phyloP scores from a whole-genome alignment of 768 basidiomycete genomes.

The Amanita thiersii region DNA sequence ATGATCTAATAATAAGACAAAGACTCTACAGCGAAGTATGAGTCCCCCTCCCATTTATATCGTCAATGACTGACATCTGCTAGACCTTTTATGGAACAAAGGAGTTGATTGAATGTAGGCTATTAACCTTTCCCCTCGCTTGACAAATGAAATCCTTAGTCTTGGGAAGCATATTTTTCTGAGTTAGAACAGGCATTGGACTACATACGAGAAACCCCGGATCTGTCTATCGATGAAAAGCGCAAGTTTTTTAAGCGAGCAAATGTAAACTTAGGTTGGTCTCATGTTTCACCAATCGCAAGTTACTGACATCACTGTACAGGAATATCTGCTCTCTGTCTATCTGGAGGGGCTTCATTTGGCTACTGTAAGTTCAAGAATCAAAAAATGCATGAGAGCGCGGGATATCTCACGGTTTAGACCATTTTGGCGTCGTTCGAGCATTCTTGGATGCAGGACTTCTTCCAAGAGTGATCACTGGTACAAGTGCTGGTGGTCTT shows the following conservation, averaged over 20 bases:
- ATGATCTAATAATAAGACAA: conserved; percentile 3
- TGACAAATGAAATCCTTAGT: conserved; percentile 8
- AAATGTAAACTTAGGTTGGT: conserved; percentile 75
- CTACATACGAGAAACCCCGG: conserved; percentile 66
- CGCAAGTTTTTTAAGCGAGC: conserved; percentile 83
- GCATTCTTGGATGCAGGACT: conserved; percentile 84
- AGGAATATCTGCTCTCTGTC: conserved; percentile 79
- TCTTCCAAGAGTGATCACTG: conserved; percentile 88
- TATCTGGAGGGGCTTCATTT: conserved; percentile 94
- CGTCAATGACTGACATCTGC: conserved; percentile 11
- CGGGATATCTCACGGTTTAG: conserved; percentile 24
- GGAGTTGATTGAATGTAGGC: conserved; percentile 73
- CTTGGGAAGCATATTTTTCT: conserved; percentile 58
- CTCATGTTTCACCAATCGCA: background rate
- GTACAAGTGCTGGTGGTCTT: conserved; percentile 90
- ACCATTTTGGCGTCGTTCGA: conserved; percentile 86
- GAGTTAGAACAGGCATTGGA: conserved; percentile 73
- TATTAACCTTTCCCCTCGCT: background rate
- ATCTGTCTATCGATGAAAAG: conserved; percentile 82
- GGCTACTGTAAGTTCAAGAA: conserved; percentile 68
- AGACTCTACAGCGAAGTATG: conserved; percentile 91
- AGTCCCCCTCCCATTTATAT: conserved; percentile 14
- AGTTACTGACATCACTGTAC: background rate
- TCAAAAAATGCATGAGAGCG: background rate
- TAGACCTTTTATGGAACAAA: conserved; percentile 94